These are phyloP conservation scores for Alternaria infectoria DNA, from an alignment of 2,329 filamentous ascomycete genomes.

Conservation along the genomic window DNA sequence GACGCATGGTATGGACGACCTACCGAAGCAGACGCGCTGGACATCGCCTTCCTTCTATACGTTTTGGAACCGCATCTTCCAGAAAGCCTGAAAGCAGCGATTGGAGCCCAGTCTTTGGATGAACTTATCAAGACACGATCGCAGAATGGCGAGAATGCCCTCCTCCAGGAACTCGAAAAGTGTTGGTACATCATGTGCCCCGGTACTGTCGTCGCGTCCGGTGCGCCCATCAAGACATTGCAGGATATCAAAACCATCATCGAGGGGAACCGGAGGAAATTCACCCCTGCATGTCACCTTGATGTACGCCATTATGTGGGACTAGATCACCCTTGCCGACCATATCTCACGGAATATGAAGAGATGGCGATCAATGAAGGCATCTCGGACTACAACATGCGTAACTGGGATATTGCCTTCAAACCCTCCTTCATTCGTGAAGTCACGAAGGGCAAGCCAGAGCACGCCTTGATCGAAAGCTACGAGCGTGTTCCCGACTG, in stretches of 20 bases:
- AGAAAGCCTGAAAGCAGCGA: not conserved
- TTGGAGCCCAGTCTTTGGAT: not conserved
- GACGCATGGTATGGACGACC: not conserved
- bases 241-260: not conserved
- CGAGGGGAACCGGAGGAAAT: not conserved
- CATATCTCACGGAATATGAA: not conserved
- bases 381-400: not conserved
- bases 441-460: not conserved
- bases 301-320: not conserved
- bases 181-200: too few relatives aligned
- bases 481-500: not conserved
- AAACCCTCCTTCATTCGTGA: not conserved
- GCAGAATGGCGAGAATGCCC: not conserved
- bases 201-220: not conserved
- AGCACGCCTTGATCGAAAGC: not conserved
- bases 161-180: not conserved
- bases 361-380: not conserved
- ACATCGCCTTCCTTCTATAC: not conserved
- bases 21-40: not conserved
- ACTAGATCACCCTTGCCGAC: not conserved
- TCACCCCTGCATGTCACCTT: not conserved
- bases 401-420: not conserved
- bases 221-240: not conserved
- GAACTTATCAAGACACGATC: not conserved
- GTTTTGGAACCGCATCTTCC: not conserved